Base-by-base conservation (phyloP, 2,329 filamentous ascomycete species). In the Pyrenophora graminea region DNA sequence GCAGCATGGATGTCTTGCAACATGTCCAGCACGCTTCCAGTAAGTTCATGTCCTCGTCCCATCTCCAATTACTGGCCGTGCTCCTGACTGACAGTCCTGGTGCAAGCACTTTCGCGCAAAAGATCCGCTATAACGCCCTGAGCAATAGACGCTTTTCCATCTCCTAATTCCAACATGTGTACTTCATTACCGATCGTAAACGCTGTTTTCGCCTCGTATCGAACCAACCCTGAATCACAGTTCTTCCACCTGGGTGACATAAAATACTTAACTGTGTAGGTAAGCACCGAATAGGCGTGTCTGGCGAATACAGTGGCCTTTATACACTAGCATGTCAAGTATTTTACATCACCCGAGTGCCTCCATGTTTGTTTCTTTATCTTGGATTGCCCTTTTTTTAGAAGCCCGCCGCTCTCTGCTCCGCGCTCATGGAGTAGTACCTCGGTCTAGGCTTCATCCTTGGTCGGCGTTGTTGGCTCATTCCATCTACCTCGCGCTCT, bases 401-500 rank as follows among this genome's bases (percentile, higher is more conserved):
- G 30, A 31, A 40, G 21, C 39, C 47, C 32, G 44, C 52, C 10
- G 21, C 21, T 36, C 38, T 43, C 33, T 42, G n/a, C n/a, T 46
- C 37, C n/a, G 27, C 13, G 3, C 27, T 48, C 39, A 48, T 38
- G 12, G 56, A 41, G 32, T 61, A 61, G 17, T 61, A 61, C 39
- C 58, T 45, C 1, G 49, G 43, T 34, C 56, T 46, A 3, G 53
- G 51, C 7, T 39, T 34, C 27, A 39, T 15, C 30, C 50, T 40
- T 15, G 42, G 27, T 15, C 39, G 27, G 17, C 30, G 40, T 46
- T 40, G 39, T 27, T 48, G 48, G 41, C 42, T 45, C 39, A 21
- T 59, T 45, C 3, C 44, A 13, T 10, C 52, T 6, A 3, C 46
- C 38, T 59, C 53, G 10, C 55, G 58, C 19, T 48, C 45, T 59